phyloP scores from a whole-genome alignment of 805 yeast species.

The Ogataea minuta region DNA sequence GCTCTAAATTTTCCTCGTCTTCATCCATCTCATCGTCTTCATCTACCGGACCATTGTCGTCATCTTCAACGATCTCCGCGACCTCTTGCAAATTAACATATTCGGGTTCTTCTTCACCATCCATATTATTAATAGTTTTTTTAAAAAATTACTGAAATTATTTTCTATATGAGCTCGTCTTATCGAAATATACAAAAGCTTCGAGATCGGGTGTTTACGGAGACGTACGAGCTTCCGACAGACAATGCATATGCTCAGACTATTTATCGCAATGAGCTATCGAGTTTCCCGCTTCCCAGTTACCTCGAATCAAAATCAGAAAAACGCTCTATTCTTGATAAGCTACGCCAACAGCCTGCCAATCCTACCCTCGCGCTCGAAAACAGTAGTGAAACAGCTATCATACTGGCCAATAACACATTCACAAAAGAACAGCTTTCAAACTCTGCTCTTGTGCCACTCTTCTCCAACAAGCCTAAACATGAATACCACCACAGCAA shows the following conservation, averaged over 20 bases:
- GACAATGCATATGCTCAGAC: constrained; percentile 3
- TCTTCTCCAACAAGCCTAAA: constrained; percentile 9
- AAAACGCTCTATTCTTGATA: constrained; percentile 8
- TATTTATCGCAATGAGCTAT: constrained; percentile 2
- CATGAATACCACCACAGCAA: constrained; percentile 48
- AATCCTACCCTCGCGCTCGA: neutral
- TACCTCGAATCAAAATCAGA: constrained; percentile 4
- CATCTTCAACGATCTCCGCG: constrained; percentile 34
- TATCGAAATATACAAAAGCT: constrained; percentile 5
- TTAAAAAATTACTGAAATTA: constrained; percentile 1
- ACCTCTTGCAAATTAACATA: constrained; percentile 31
- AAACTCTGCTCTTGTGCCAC: constrained; percentile 26
- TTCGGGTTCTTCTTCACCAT: constrained; percentile 29
- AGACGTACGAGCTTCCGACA: constrained; percentile 1
- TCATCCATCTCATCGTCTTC: constrained; percentile 38
- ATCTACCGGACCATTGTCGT: constrained; percentile 31
- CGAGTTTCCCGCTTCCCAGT: constrained; percentile 2
- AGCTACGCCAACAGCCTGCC: constrained; percentile 5
- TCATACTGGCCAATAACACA: constrained; percentile 13
- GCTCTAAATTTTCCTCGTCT: constrained; percentile 59
- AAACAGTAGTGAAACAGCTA: constrained; percentile 1
- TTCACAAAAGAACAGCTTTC: constrained; percentile 17
- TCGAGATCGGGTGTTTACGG: neutral
- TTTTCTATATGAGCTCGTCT: constrained; percentile 2
- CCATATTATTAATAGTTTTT: constrained; percentile 8